phyloP scores from a whole-genome alignment of 805 yeast genomes.

The Pichia kluyveri region DNA sequence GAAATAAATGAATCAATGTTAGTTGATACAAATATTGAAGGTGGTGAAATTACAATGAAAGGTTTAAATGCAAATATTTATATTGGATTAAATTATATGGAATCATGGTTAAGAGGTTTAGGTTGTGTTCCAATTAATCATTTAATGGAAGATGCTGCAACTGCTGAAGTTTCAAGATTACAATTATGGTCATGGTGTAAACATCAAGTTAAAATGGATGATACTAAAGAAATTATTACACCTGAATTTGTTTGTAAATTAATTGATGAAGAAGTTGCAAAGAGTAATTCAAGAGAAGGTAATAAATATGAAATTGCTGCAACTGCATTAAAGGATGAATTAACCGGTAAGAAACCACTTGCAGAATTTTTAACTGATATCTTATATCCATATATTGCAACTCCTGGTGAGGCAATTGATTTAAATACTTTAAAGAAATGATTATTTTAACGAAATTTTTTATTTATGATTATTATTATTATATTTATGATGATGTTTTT shows the following conservation, averaged over 20 bases:
- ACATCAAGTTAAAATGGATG: conserved; percentile 52
- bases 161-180: conserved; percentile 80
- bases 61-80: conserved; percentile 67
- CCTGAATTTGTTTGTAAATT: conserved; percentile 48
- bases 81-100: conserved; percentile 74
- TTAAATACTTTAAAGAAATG: conserved; percentile 21
- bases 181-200: conserved; percentile 81
- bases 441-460: neutral
- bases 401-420: conserved; percentile 29
- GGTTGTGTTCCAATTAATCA: conserved; percentile 84
- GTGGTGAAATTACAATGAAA: conserved; percentile 54
- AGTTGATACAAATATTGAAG: conserved; percentile 53
- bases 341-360: conserved; percentile 54
- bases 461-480: neutral
- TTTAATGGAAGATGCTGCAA: conserved; percentile 86
- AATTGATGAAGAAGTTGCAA: conserved; percentile 53
- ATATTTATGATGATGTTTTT: neutral
- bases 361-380: conserved; percentile 72
- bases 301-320: conserved; percentile 66
- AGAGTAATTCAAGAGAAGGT: conserved; percentile 44
- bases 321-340: conserved; percentile 62
- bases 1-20: conserved; percentile 46
- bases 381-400: conserved; percentile 64
- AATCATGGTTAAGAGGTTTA: conserved; percentile 76
- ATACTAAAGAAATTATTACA: conserved; percentile 49